Conservation (phyloP, 495 filamentous ascomycete species). For the Jackrogersella minutella region DNA sequence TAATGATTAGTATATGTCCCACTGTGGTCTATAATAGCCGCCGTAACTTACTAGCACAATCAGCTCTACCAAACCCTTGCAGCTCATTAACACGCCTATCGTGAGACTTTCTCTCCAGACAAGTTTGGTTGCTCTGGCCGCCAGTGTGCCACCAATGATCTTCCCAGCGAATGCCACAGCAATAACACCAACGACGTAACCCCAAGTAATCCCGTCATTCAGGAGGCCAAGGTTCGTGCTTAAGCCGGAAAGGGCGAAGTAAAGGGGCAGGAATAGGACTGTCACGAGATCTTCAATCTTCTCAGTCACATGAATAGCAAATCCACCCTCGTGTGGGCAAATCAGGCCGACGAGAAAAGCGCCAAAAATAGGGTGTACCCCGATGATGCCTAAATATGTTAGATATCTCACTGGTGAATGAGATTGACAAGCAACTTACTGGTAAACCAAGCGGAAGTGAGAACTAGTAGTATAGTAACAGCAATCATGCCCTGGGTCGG, state of each 20-base stretch:
- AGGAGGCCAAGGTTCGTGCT: constrained; percentile 89
- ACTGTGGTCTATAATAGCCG: background rate
- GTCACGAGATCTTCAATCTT: constrained; percentile 95
- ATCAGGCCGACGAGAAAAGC: constrained; percentile 88
- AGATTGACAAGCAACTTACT: constrained; percentile 48
- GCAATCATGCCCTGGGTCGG: constrained; percentile 87
- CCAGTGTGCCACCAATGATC: constrained; percentile 82
- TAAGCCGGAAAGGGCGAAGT: constrained; percentile 93
- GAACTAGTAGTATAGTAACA: constrained; percentile 78
- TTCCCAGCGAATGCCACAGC: constrained; percentile 86
- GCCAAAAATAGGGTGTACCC: constrained; percentile 67
- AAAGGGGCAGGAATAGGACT: constrained; percentile 89
- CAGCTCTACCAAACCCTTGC: constrained; percentile 93
- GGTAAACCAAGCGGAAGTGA: constrained; percentile 93
- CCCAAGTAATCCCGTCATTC: constrained; percentile 86
- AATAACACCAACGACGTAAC: constrained; percentile 86
- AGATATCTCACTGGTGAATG: constrained; percentile 6
- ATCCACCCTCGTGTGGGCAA: constrained; percentile 93
- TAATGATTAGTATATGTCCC: constrained; percentile 36
- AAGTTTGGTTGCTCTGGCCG: constrained; percentile 78
- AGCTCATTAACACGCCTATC: constrained; percentile 95
- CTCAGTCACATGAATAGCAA: constrained; percentile 92
- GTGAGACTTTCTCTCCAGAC: constrained; percentile 93
- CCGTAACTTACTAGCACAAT: constrained; percentile 83
- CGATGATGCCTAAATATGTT: constrained; percentile 71